phyloP scores from a whole-genome alignment of 306 rosid species.

The Vicia faba region DNA sequence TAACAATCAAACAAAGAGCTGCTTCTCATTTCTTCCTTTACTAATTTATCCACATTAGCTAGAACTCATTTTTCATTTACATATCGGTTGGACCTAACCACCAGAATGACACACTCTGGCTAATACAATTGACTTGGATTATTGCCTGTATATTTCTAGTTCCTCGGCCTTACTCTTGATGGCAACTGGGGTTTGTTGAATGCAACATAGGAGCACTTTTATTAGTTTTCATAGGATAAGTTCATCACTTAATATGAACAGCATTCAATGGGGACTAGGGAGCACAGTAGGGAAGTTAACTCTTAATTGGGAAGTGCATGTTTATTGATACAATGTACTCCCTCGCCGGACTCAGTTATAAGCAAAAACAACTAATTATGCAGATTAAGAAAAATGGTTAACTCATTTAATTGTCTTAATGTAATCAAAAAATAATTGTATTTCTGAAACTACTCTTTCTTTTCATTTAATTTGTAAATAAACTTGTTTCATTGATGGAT shows the following conservation, averaged over 20 bases:
- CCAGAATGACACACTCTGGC: background rate
- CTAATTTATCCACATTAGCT: conserved; percentile 3
- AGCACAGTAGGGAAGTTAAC: background rate
- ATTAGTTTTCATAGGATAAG: background rate
- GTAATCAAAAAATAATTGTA: background rate
- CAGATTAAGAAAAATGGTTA: background rate
- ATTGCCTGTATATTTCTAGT: background rate
- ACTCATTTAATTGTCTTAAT: background rate
- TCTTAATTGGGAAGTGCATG: conserved; percentile 5
- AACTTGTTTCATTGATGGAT: no score
- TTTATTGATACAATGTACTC: background rate
- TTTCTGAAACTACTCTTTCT: background rate
- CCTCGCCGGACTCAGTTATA: background rate
- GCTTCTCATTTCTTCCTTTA: background rate
- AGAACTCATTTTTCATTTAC: background rate
- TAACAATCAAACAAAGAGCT: background rate
- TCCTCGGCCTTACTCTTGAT: background rate
- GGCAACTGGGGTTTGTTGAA: background rate
- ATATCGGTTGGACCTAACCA: background rate
- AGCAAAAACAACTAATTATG: background rate
- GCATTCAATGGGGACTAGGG: conserved; percentile 5
- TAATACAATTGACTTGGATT: conserved; percentile 1
- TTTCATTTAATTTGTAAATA: background rate
- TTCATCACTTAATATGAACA: background rate
- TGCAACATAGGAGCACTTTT: background rate